phyloP scores from a whole-genome alignment of 2,329 filamentous ascomycete species.

The Ascochyta viciae-villosae region DNA sequence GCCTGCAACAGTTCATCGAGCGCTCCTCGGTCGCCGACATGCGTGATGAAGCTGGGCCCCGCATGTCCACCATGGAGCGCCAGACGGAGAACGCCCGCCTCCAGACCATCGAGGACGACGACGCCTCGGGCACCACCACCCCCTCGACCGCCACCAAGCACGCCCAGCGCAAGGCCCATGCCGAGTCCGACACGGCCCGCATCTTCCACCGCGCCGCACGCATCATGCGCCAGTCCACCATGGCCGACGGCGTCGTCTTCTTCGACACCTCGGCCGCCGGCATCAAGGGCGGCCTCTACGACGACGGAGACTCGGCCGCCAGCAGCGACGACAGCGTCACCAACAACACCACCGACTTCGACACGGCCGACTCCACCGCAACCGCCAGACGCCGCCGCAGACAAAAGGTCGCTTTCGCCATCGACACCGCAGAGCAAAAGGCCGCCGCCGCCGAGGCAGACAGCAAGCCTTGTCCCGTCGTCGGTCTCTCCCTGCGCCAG shows the following conservation, averaged over 20 bases:
- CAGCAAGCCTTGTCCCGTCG: constrained; percentile 36
- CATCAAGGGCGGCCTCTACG: constrained; percentile 34
- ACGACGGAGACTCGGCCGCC: constrained; percentile 20
- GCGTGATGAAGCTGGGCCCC: constrained; percentile 21
- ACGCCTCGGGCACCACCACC: constrained; percentile 8
- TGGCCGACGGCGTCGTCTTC: constrained; percentile 46
- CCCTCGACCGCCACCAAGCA: constrained; percentile 20
- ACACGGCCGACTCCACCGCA: constrained; percentile 35
- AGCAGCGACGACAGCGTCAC: constrained; percentile 40
- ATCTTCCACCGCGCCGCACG: constrained; percentile 47
- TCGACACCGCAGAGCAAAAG: constrained; percentile 2
- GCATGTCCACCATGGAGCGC: constrained; percentile 38
- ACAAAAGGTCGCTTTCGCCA: constrained; percentile 10
- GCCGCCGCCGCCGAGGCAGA: constrained; percentile 10
- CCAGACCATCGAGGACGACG: constrained; percentile 33
- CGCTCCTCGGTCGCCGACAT: constrained; percentile 36
- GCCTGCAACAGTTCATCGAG: constrained; percentile 44
- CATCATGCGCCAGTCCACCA: constrained; percentile 43
- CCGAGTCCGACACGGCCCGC: constrained; percentile 33
- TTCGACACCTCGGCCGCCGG: constrained; percentile 44
- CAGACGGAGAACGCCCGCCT: constrained; percentile 46
- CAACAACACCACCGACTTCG: constrained; percentile 40
- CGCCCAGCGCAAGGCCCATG: constrained; percentile 32
- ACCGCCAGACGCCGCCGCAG: constrained; percentile 28
- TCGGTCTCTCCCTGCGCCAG: constrained; percentile 31